Percentiles rank a stretch among this genome's conserved stretches.
These are phyloP conservation scores for Cyberlindnera mississippiensis DNA, from an alignment of 805 yeast genomes.

Conservation along the genomic window DNA sequence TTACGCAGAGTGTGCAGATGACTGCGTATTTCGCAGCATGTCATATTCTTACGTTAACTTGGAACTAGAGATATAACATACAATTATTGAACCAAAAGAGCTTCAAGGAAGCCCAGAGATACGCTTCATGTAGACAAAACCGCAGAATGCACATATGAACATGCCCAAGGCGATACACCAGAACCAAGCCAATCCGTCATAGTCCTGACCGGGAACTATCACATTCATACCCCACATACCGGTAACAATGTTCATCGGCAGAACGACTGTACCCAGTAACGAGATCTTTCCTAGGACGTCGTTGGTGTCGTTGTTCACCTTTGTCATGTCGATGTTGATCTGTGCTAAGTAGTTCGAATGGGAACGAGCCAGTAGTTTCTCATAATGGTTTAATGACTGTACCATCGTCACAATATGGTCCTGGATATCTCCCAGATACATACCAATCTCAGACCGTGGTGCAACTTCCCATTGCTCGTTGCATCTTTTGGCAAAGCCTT, in stretches of 20 bases:
- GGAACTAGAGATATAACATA: too few relatives aligned
- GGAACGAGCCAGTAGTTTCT: slow-evolving; percentile 87
- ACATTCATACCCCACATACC: slow-evolving; percentile 99
- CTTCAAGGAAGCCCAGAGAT: slow-evolving; percentile 32
- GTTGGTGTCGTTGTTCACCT: slow-evolving; percentile 93
- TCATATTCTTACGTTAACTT: too few relatives aligned
- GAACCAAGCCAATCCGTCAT: slow-evolving; percentile 59
- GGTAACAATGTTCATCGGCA: slow-evolving; percentile 92
- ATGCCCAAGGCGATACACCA: slow-evolving; percentile 45
- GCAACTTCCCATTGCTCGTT: slow-evolving; percentile 80
- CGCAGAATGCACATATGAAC: slow-evolving; percentile 43
- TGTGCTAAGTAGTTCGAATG: slow-evolving; percentile 96
- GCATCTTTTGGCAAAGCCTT: slow-evolving; percentile 89
- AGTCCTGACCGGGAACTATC: slow-evolving; percentile 86
- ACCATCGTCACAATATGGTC: slow-evolving; percentile 98
- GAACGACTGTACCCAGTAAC: slow-evolving; percentile 87
- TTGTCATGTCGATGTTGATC: slow-evolving; percentile 95
- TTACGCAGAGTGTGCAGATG: background rate
- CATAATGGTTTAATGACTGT: slow-evolving; percentile 90
- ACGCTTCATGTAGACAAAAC: slow-evolving; percentile 46
- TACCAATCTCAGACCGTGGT: slow-evolving; percentile 81
- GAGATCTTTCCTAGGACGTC: slow-evolving; percentile 94
- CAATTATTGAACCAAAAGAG: too few relatives aligned
- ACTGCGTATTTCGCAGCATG: too few relatives aligned
- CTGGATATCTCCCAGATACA: slow-evolving; percentile 95